Conservation (phyloP, 1,139 yeast species). For the Protomyces macrosporus region DNA sequence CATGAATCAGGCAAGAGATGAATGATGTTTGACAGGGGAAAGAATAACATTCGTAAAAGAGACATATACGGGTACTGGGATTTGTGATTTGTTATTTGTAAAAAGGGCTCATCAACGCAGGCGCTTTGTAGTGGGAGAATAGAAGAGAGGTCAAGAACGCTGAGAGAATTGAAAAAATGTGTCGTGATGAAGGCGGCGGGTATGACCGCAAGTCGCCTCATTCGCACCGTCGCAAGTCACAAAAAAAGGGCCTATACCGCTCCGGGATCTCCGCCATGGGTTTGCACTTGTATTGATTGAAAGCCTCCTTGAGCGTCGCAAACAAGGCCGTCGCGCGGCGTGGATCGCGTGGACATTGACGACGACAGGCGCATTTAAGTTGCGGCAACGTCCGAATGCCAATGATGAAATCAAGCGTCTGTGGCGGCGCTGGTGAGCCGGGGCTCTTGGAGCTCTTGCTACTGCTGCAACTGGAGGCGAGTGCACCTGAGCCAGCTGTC, state of each 20-base stretch:
- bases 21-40: not conserved
- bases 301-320: conserved; percentile 17
- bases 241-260: conserved; percentile 8
- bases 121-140: not conserved
- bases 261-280: conserved; percentile 13
- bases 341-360: conserved; percentile 20
- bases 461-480: not conserved
- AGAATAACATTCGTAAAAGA: not conserved
- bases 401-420: conserved; percentile 1
- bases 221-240: conserved; percentile 1
- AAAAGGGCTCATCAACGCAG: not conserved
- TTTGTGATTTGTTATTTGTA: no score
- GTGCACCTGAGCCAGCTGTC: not conserved
- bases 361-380: conserved; percentile 22
- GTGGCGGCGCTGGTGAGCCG: not conserved
- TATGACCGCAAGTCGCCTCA: not conserved
- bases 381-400: conserved; percentile 16
- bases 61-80: no score
- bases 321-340: conserved; percentile 16
- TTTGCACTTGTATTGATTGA: conserved; percentile 7
- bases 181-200: not conserved
- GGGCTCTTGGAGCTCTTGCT: not conserved
- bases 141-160: not conserved
- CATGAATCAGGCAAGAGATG: no score
- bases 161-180: not conserved